Conservation (phyloP, 305 asterid genomes). For the Striga hermonthica region DNA sequence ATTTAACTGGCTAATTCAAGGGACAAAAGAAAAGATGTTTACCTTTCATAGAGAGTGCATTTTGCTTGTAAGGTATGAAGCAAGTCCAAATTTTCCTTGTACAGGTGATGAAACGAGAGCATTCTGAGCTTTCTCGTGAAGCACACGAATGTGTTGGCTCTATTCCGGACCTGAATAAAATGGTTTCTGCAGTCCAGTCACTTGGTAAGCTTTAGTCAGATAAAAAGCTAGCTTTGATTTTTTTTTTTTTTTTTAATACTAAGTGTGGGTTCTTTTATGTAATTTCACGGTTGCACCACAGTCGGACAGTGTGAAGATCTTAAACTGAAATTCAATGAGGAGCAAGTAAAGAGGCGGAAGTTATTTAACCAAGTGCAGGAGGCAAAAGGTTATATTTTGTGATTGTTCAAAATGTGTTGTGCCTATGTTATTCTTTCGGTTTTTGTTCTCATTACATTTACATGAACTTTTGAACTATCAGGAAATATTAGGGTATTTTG, state of each 20-base stretch:
- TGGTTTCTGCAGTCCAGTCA: slow-evolving; percentile 90
- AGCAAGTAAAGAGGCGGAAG: slow-evolving; percentile 84
- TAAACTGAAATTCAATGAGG: slow-evolving; percentile 83
- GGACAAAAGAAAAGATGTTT: not conserved
- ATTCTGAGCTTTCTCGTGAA: slow-evolving; percentile 71
- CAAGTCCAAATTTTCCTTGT: slow-evolving; percentile 24
- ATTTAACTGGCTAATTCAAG: slow-evolving; percentile 18
- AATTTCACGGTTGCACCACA: slow-evolving; percentile 35
- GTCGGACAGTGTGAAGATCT: slow-evolving; percentile 96
- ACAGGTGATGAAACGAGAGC: slow-evolving; percentile 83
- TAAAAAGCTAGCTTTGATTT: slow-evolving; percentile 5
- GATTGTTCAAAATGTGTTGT: slow-evolving; percentile 5
- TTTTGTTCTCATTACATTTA: slow-evolving; percentile 24
- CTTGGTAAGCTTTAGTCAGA: slow-evolving; percentile 55
- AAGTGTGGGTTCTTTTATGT: slow-evolving; percentile 14
- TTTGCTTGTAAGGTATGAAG: slow-evolving; percentile 17
- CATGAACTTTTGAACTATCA: slow-evolving; percentile 34
- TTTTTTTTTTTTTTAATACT: slow-evolving; percentile 11
- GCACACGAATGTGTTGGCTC: slow-evolving; percentile 85
- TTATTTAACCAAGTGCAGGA: slow-evolving; percentile 91
- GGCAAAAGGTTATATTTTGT: slow-evolving; percentile 62
- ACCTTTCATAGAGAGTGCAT: not conserved
- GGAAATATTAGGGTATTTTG: slow-evolving; percentile 97
- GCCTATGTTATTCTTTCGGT: not conserved
- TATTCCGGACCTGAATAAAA: slow-evolving; percentile 82